Evolutionary conservation across 1,139 yeast species (phyloP), one percentile per base, ranked within the genome.

Genomic region (Debaryomycetaceae sp.): DNA sequence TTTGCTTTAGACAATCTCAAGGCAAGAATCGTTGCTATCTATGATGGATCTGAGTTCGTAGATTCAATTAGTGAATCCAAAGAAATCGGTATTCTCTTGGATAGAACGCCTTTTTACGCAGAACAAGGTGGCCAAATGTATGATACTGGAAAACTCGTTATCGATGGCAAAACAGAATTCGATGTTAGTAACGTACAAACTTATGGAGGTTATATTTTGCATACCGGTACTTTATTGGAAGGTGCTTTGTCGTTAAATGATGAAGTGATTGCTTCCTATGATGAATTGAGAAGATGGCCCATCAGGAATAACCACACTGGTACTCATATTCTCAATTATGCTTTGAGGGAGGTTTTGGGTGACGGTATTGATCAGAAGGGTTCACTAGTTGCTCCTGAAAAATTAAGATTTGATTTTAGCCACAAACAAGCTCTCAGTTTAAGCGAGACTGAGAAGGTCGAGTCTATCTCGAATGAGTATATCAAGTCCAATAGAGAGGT

Each of bases 101-200:
- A 93, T 66, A 85, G 81, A 66, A 87, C 98, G 34, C 95, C 96
- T 62, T 89, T 93, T 70, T 93, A 93, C 62, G 98, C 99, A 42
- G 99, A 93, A 71, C 96, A 88, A 70, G 99, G 99, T 81, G 99
- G 99, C 61, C 99, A 93, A 75, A 97, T 89, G 68, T 86, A 79
- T 62, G 99, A 93, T 64, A 87, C 95, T 39, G 99, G 99, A 68
- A 87, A 81, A 66, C 75, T 93, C 53, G 93, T 90, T 42, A 82
- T 89, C 58, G 98, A 90, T 60, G 97, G 96, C 42, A 72, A 72
- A 55, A 75, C 90, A 46, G 97, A 91, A 65, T 93, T 93, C 66
- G 82, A 81, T 48, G 98, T 93, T 48, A 85, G 85, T 53, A 90
- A 93, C 59, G 97, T 90, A 42, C 99, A 95, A 72, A 77, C 76